A percentile compares a stretch with the other conserved stretches of the same genome.
Evolutionary conservation across 805 yeast species (phyloP).

Genomic region (Teunomyces barrocoloradensis): DNA sequence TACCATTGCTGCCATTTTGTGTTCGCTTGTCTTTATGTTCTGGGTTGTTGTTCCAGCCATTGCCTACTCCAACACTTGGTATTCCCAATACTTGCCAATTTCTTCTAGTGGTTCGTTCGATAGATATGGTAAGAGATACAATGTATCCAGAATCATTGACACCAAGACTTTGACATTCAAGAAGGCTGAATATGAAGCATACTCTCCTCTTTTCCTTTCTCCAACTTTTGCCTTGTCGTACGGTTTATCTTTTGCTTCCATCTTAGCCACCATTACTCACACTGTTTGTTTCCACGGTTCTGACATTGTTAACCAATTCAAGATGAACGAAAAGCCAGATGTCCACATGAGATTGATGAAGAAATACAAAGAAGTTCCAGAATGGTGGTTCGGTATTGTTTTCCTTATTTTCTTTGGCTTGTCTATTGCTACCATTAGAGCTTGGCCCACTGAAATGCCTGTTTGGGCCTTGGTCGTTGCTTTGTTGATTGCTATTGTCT

Average conservation of each 20-base stretch:
- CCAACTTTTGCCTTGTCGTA: constrained; percentile 59
- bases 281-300: constrained; percentile 55
- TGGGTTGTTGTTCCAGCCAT: constrained; percentile 55
- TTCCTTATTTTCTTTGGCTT: constrained; percentile 29
- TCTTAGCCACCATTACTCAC: constrained; percentile 59
- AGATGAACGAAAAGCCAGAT: constrained; percentile 29
- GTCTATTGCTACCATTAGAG: constrained; percentile 37
- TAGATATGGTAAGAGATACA: constrained; percentile 48
- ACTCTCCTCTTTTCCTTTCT: constrained; percentile 64
- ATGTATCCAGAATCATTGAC: constrained; percentile 49
- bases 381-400: constrained; percentile 41
- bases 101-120: constrained; percentile 48
- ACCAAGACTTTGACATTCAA: constrained; percentile 36
- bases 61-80: constrained; percentile 57
- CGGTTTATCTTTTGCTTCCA: constrained; percentile 58
- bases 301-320: constrained; percentile 41
- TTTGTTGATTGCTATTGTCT: constrained; percentile 35
- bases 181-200: constrained; percentile 48
- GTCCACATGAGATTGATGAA: constrained; percentile 57
- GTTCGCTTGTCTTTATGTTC: constrained; percentile 32
- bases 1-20: constrained; percentile 45
- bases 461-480: constrained; percentile 41
- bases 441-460: constrained; percentile 44
- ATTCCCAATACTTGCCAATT: constrained; percentile 58
- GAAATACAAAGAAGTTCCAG: constrained; percentile 40